Evolutionary conservation across 805 yeast genomes (phyloP), one percentile per base, ranked within the genome.

Genomic region (Komagataella ulmi): DNA sequence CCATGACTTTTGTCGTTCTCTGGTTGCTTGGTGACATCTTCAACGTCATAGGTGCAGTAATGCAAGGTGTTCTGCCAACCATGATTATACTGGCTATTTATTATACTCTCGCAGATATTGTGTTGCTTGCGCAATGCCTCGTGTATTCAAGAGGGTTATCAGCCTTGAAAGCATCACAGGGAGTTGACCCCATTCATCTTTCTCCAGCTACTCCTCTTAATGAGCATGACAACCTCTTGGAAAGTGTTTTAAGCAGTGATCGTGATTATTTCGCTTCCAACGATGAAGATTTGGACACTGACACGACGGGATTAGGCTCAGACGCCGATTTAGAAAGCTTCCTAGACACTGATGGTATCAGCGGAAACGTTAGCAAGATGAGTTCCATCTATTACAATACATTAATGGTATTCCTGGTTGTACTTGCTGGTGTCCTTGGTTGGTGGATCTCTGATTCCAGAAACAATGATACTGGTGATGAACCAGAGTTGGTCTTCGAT

Each of bases 1-100:
- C 97, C 6, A 67, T 90, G 45, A 71, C 86, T 55, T 93, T 93
- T 66, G 87, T 93, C 18, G 76, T 88, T 6, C 73, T 93, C 23
- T 93, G 99, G 99, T 73, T 93, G 23, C 79, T 85, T 1, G 99
- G 98, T 48, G 99, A 93, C 66, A 79, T 91, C 0, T 91, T 93
- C 70, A 93, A 93, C 61, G 91, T 91, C 12, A 65, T 91, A 23
- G 99, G 99, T 7, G 90, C 97, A 1, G 72, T 90, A 3, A 65
- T 90, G 57, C 98, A 93, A 67, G 88, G 89, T 10, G 89, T 91
- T 1, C 72, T 93, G 56, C 96, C 97, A 21, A 93, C 99, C 0
- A 93, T 93, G 97, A 83, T 85, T 54, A 79, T 90, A 4, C 74
- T 93, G 53, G 98, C 98, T 1, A 77, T 91, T 0, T 93, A 93